phyloP scores from a whole-genome alignment of 257 asterid genomes.

The Haberlea rhodopensis region DNA sequence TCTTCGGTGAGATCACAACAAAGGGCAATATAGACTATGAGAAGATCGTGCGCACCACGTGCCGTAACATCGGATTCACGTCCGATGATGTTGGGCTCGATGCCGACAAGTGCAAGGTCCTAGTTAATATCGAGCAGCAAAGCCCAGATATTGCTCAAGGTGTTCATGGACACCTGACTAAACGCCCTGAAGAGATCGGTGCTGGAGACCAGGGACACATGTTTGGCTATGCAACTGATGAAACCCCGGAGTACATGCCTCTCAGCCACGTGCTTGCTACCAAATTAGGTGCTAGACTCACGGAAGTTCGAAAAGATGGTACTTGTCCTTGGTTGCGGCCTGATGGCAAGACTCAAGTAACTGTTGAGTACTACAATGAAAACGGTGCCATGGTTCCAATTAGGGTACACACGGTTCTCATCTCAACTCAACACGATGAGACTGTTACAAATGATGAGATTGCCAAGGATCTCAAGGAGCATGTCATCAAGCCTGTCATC shows the following conservation, averaged over 20 bases:
- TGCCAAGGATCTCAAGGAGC: slow-evolving; percentile 40
- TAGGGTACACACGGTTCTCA: slow-evolving; percentile 43
- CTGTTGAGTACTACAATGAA: slow-evolving; percentile 36
- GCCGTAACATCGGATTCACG: slow-evolving; percentile 35
- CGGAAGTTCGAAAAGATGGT: slow-evolving; percentile 36
- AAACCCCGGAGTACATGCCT: slow-evolving; percentile 44
- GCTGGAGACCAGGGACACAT: slow-evolving; percentile 45
- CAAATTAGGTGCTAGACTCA: slow-evolving; percentile 34
- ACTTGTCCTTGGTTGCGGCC: slow-evolving; percentile 44
- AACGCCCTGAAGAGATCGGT: slow-evolving; percentile 43
- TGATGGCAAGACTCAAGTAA: slow-evolving; percentile 44
- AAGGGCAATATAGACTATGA: slow-evolving; percentile 41
- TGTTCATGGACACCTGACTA: slow-evolving; percentile 43
- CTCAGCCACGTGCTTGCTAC: slow-evolving; percentile 46
- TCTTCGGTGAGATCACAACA: slow-evolving; percentile 44
- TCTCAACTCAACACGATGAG: slow-evolving; percentile 46
- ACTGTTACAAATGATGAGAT: slow-evolving; percentile 43
- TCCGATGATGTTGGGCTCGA: slow-evolving; percentile 45
- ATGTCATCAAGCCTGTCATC: slow-evolving; percentile 40
- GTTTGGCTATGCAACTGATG: slow-evolving; percentile 43
- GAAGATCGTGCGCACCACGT: slow-evolving; percentile 42
- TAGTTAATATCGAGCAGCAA: slow-evolving; percentile 38
- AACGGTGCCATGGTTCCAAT: slow-evolving; percentile 42
- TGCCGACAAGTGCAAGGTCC: slow-evolving; percentile 43
- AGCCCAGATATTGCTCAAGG: slow-evolving; percentile 42